Evolutionary conservation across 2,329 filamentous ascomycete genomes (phyloP), one percentile per base, ranked within the genome.

Genomic region (Botryotinia convoluta): DNA sequence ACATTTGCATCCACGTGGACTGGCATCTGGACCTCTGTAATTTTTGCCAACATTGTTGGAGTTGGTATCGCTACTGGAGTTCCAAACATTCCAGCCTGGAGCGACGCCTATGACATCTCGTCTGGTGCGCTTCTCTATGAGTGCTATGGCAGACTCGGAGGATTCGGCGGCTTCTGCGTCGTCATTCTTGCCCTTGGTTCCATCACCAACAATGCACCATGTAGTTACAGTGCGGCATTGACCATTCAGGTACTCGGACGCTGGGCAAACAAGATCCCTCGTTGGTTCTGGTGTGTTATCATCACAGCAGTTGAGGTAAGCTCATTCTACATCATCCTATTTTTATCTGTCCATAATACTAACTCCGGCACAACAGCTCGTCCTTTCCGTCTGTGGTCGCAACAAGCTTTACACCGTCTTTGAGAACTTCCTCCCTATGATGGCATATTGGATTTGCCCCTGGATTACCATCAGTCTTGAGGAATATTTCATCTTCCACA

Each of bases 401-500:
- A 75, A 76, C 37, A 61, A 72, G 16, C 69, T 78, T 9, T 75
- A 74, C 44, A 72, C 59, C 44, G 72, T 75, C 29, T 73, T 78
- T 7, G 83, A 86, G 77, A 88, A 89, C 77, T 88, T 89, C 74
- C 81, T 89, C 60, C 83, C 86, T 0, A 81, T 89, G 12, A 89
- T 89, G 72, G 87, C 85, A 4, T 89, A 89, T 80, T 89, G 87
- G 87, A 87, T 86, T 0, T 86, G 86, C 0, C 85, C 86, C 2
- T 89, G 87, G 69, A 83, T 87, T 14, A 84, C 84, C 14, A 86
- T 89, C 39, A 84, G 87, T 2, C 80, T 93, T 22, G 83, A 85
- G 5, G 91, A 93, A 72, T 91, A 93, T 82, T 88, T 92, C 78
- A 77, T 91, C 78, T 93, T 91, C 84, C 88, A 87, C 77, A 85